These are phyloP conservation scores for Pleurotus sapidus DNA, from an alignment of 768 basidiomycete species.

Conservation along the genomic window DNA sequence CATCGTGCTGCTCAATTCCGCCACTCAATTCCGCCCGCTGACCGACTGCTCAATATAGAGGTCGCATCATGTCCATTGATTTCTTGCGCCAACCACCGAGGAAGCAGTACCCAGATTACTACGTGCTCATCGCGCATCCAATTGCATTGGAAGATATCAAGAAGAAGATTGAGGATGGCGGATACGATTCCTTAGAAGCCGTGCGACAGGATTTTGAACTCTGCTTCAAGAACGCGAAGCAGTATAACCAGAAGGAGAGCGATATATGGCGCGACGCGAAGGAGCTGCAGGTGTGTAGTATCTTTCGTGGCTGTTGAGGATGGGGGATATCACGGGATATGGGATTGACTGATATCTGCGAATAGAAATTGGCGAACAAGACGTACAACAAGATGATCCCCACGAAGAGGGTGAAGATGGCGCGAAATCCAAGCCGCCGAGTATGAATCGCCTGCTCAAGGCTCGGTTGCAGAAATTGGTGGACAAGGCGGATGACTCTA, in stretches of 20 bases:
- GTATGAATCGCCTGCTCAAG: conserved; percentile 65
- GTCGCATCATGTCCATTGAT: conserved; percentile 56
- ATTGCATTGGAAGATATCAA: conserved; percentile 91
- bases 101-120: conserved; percentile 85
- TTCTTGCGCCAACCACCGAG: conserved; percentile 73
- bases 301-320: conserved; percentile 45
- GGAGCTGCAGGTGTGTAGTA: conserved; percentile 35
- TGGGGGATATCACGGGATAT: not conserved
- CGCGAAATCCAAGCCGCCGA: conserved; percentile 58
- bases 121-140: conserved; percentile 71
- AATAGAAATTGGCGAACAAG: conserved; percentile 49
- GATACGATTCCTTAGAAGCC: conserved; percentile 61
- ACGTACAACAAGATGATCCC: conserved; percentile 44
- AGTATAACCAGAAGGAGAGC: conserved; percentile 80
- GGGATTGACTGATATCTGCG: not conserved
- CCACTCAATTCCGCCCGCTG: conserved; percentile 20
- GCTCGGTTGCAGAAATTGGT: conserved; percentile 68
- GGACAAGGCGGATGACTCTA: conserved; percentile 60
- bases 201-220: conserved; percentile 73
- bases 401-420: conserved; percentile 30
- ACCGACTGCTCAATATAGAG: conserved; percentile 43
- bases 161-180: conserved; percentile 58
- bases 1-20: conserved; percentile 39
- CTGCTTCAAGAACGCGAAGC: conserved; percentile 79
- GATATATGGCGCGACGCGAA: conserved; percentile 82